Evolutionary conservation across 192 early-diverging fungal species (phyloP), one percentile per base, ranked within the genome.

Genomic region (Paraglomus brasilianum): DNA sequence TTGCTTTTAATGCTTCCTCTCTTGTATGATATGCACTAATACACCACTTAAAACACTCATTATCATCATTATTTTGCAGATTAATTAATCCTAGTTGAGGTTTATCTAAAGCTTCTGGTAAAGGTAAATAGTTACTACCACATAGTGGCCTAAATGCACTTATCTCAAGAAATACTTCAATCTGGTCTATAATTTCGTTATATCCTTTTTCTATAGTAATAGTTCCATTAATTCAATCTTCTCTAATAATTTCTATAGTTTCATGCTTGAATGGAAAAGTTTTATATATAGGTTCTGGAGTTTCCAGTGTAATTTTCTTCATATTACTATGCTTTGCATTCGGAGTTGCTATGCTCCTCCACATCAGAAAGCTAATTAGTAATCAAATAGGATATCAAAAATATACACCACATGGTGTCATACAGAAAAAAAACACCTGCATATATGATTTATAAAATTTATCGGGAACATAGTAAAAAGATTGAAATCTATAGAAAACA

Each of bases 71-170:
- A 17, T 45, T 62, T 19, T 62, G 38, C 11, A n/a, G 44, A 21
- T 62, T 62, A 45, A 62, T 62, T 62, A 62, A n/a, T 8, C 41
- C 60, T 22, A 62, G 44, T 22, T 62, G 60, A 1, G 60, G 43
- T 0, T 62, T 62, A 62, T 22, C 17, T 9, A 40, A 62, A 8
- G 42, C 4, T 1, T 62, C 41, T 62, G 60, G 42, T 21, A 62
- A 13, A 13, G 38, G 40, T 19, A 62, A 44, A n/a, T 45, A 43
- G 0, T 8, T 43, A 21, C 60, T 63, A 4, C 44, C 61, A 14
- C 43, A 42, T 4, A 64, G 5, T 47, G 44, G 61, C 22, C 43
- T 42, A 10, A 45, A 64, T 0, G 61, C 61, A 10, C 61, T 64
- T 30, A 64, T 64, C 8, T 64, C 45, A 0, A 64, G 21, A 21